Conservation (phyloP, 2,329 filamentous ascomycete genomes). For the Ascocoryne sarcoides region DNA sequence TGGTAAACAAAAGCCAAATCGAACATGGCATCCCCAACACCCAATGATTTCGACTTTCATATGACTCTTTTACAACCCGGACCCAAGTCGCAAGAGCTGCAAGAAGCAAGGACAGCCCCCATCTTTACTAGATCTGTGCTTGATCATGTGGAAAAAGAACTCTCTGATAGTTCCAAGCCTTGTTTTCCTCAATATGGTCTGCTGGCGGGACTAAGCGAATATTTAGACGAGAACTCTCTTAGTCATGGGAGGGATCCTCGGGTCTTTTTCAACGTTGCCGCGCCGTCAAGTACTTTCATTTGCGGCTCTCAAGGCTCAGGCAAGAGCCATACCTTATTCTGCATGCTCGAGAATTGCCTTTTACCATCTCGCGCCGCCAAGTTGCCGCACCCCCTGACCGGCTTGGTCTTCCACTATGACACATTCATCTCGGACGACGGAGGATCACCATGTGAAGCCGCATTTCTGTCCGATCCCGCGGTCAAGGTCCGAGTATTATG, state of each 20-base stretch:
- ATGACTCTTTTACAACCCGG: no score
- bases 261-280: conserved; percentile 43
- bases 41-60: no score
- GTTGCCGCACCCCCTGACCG: conserved; percentile 40
- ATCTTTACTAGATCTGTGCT: no score
- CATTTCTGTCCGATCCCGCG: conserved; percentile 37
- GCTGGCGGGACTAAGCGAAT: background rate
- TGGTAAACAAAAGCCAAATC: no score
- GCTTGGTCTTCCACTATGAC: conserved; percentile 48
- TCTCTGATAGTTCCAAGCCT: no score
- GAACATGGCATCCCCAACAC: no score
- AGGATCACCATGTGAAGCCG: conserved; percentile 41
- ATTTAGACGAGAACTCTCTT: background rate
- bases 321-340: conserved; percentile 51
- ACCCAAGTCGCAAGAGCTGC: no score
- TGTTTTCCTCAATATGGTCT: no score
- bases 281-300: conserved; percentile 50
- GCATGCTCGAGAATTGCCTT: conserved; percentile 43
- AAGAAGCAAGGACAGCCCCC: no score
- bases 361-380: conserved; percentile 31
- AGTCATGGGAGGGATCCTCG: conserved; percentile 18
- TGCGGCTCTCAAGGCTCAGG: conserved; percentile 56
- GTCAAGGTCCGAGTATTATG: conserved; percentile 44
- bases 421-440: conserved; percentile 32
- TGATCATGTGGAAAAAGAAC: no score